Percentiles rank a stretch among this genome's conserved stretches.
phyloP scores from a whole-genome alignment of 768 basidiomycete genomes.

The Tricholoma hemisulphureum region DNA sequence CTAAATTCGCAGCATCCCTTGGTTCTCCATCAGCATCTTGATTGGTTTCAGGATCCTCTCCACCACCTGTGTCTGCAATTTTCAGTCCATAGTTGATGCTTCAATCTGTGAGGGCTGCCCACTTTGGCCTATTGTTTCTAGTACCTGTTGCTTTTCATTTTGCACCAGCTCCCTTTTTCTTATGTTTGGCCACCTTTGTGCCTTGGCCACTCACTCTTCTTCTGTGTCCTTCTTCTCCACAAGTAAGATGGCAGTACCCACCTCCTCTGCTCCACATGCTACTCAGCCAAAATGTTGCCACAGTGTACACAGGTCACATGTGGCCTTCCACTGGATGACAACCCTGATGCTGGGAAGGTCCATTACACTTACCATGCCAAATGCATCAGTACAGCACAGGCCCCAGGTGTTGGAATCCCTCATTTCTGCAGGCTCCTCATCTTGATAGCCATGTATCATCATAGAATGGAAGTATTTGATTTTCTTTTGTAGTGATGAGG shows the following conservation, averaged over 20 bases:
- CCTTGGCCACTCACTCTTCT: not conserved
- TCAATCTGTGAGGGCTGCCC: not conserved
- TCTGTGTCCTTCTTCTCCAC: no score
- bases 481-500: constrained; percentile 4
- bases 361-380: constrained; percentile 39
- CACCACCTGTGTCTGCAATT: not conserved
- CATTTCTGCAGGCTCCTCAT: not conserved
- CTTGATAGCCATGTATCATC: not conserved
- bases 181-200: no score
- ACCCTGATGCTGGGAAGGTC: no score
- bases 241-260: no score
- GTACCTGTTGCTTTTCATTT: not conserved
- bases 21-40: no score
- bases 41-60: not conserved
- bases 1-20: not conserved
- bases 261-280: no score
- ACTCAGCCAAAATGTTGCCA: constrained; percentile 37
- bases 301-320: constrained; percentile 23
- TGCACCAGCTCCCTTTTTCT: not conserved
- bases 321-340: no score
- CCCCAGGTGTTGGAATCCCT: constrained; percentile 5
- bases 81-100: not conserved
- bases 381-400: constrained; percentile 29
- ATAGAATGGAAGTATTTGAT: constrained; percentile 5
- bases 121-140: not conserved